Conservation (phyloP, 1,284 basidiomycete species). For the Cutaneotrichosporon dermatis region DNA sequence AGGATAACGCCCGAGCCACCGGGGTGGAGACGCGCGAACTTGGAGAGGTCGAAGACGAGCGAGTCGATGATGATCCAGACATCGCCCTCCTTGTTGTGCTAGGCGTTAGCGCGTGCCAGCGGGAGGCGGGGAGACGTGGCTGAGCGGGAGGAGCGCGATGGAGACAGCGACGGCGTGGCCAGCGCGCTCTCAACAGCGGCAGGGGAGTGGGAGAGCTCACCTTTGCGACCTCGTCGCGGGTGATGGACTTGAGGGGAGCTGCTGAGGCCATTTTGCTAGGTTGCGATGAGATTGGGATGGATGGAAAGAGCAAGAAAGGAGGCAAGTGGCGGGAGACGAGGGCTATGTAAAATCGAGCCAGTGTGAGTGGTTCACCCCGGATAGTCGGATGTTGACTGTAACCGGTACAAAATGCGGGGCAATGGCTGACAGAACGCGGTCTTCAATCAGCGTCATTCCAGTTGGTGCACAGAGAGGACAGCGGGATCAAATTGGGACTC, state of each 20-base stretch:
- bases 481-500: neutral
- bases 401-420: no score
- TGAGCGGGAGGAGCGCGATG: no score
- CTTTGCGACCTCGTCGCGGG: constrained; percentile 50
- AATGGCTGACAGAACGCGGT: neutral
- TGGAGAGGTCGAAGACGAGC: constrained; percentile 73
- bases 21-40: constrained; percentile 74
- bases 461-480: no score
- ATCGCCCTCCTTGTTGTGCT: constrained; percentile 74
- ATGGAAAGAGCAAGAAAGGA: neutral
- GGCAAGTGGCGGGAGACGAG: neutral
- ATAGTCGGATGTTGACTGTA: no score
- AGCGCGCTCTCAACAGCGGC: no score
- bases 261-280: constrained; percentile 10
- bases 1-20: constrained; percentile 71
- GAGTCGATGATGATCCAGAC: constrained; percentile 79
- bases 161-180: no score
- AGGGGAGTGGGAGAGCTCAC: constrained; percentile 26
- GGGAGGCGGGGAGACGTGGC: no score
- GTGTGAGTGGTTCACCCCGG: no score
- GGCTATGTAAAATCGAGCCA: no score
- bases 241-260: constrained; percentile 39
- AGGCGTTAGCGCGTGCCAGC: neutral
- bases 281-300: neutral
- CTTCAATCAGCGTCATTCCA: neutral